Conservation (phyloP, 306 rosid genomes). For the Pterocarpus macrocarpus region DNA sequence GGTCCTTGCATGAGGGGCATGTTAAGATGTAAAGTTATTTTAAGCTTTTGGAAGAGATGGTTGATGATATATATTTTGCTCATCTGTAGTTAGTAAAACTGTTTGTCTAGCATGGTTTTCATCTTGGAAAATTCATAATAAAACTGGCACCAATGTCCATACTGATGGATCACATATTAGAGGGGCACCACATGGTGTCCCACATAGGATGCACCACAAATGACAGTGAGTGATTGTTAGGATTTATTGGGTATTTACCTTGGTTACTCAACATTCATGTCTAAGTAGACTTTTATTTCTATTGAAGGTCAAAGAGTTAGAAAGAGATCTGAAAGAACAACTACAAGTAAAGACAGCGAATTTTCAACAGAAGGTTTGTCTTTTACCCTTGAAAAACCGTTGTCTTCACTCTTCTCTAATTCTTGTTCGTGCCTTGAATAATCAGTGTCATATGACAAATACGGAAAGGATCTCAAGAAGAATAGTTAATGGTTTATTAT, state of each 20-base stretch:
- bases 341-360: constrained; percentile 64
- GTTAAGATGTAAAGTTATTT: too few relatives aligned
- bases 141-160: not conserved
- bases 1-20: too few relatives aligned
- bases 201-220: too few relatives aligned
- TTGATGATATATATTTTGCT: too few relatives aligned
- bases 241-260: too few relatives aligned
- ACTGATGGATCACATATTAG: too few relatives aligned
- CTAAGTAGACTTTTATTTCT: constrained; percentile 39
- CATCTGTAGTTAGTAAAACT: not conserved
- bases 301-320: constrained; percentile 78
- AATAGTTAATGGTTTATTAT: not conserved
- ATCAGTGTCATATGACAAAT: not conserved
- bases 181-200: too few relatives aligned
- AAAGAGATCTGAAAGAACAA: constrained; percentile 68
- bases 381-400: constrained; percentile 19
- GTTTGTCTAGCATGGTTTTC: constrained; percentile 23
- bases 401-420: constrained; percentile 18
- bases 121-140: constrained; percentile 7
- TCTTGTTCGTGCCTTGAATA: not conserved
- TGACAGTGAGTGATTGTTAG: too few relatives aligned
- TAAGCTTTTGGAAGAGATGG: too few relatives aligned
- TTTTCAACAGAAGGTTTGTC: constrained; percentile 71
- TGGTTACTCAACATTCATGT: not conserved
- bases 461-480: not conserved